Base-by-base conservation (phyloP, 768 basidiomycete genomes). In the Cubamyces lactineus region DNA sequence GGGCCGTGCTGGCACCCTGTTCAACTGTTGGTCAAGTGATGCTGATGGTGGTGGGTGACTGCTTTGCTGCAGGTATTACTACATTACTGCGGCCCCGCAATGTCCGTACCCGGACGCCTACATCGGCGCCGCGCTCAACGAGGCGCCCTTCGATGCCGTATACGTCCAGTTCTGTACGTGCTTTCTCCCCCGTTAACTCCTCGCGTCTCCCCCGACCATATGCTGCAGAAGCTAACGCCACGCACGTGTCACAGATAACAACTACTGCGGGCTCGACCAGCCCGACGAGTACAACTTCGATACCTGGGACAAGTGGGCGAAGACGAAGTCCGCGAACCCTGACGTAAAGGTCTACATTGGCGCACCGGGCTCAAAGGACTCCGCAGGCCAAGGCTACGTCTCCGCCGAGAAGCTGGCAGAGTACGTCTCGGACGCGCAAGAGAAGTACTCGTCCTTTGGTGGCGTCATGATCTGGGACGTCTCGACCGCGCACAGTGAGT, bases 61-160 rank as follows among this genome's bases (percentile, higher is more conserved):
- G 28, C 28, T 30, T 8, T 30, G 28, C 26, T 16, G 23, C 42
- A 61, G 55, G 52, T 59, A 86, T 85, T 89, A 86, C 74, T 88
- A 86, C 66, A 74, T 88, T 54, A 86, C 86, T 54, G 86, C 80
- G 41, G 84, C 85, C n/a, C 84, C 83, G 42, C 87, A 80, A 72
- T 91, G 88, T 64, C 84, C 86, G 9, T 91, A 81, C 75, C 87
- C 88, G 6, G 89, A 90, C 69, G 80, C 79, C 11, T 78, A 81
- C 51, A 75, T 90, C 21, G 56, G 54, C 38, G 75, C 75, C 9
- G 84, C 86, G 21, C 76, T 90, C 53, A 83, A 88, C 67, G 66
- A 76, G 2, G 87, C 82, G 7, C 79, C 71, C 17, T 91, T 90
- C 66, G 89, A 91, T 73, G 87, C 86, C 11, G 75, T 91, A 58